phyloP scores from a whole-genome alignment of 305 asterid genomes.

The Rubia balearica region DNA sequence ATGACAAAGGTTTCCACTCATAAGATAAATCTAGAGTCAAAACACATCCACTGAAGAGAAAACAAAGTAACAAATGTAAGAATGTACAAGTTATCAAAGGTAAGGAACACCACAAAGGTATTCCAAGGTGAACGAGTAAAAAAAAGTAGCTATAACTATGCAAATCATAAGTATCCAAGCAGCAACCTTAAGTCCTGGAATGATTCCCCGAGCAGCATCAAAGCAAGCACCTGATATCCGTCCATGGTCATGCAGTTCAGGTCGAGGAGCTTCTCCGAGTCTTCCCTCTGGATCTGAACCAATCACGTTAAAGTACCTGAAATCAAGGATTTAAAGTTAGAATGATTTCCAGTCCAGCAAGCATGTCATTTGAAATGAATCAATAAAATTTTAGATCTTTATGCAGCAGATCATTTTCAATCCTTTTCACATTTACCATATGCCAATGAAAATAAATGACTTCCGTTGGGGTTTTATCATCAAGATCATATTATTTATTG shows the following conservation, averaged over 20 bases:
- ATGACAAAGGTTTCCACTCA: neutral
- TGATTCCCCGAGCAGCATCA: constrained; percentile 94
- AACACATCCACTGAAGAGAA: neutral
- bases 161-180: neutral
- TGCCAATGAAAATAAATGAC: neutral
- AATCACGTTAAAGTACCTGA: constrained; percentile 94
- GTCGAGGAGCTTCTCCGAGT: constrained; percentile 97
- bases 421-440: neutral
- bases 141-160: neutral
- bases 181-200: constrained; percentile 72
- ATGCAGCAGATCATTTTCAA: neutral
- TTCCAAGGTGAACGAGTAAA: neutral
- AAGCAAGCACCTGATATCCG: constrained; percentile 96
- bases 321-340: constrained; percentile 15
- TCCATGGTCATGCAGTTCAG: constrained; percentile 93
- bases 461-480: neutral
- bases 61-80: neutral
- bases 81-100: neutral
- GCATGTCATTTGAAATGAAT: constrained; percentile 2
- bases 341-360: constrained; percentile 2
- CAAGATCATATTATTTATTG: neutral
- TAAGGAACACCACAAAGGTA: neutral
- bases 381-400: neutral
- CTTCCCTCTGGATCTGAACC: constrained; percentile 99
- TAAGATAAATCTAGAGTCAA: neutral